Evolutionary conservation across 1,284 basidiomycete species (phyloP).

Genomic region (Ceratobasidium sp.): DNA sequence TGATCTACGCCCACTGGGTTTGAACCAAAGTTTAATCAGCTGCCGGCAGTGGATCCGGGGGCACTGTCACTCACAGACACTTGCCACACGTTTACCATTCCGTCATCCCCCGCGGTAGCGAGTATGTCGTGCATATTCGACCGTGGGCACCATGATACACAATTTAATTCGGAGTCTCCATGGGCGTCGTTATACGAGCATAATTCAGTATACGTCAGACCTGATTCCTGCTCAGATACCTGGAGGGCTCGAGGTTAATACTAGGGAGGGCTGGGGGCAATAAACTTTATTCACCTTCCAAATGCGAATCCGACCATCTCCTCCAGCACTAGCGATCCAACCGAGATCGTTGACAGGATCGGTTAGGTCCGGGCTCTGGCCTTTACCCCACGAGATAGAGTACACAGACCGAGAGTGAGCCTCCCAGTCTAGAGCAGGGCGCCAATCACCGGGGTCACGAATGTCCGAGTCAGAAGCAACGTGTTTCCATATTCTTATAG

Average conservation of each 20-base stretch:
- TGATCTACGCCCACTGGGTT: slow-evolving; percentile 21
- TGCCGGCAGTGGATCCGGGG: background rate
- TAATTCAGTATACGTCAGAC: slow-evolving; percentile 46
- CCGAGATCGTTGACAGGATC: slow-evolving; percentile 57
- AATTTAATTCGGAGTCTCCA: slow-evolving; percentile 67
- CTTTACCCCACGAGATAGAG: slow-evolving; percentile 78
- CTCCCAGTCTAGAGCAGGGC: slow-evolving; percentile 57
- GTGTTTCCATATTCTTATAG: slow-evolving; percentile 78
- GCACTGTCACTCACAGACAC: slow-evolving; percentile 39
- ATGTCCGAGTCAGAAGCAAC: slow-evolving; percentile 50
- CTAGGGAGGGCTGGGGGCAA: slow-evolving; percentile 1
- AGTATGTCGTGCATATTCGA: slow-evolving; percentile 56
- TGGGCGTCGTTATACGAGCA: slow-evolving; percentile 57
- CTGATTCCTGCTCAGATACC: slow-evolving; percentile 42
- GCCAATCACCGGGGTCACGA: slow-evolving; percentile 56
- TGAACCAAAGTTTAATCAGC: slow-evolving; percentile 7
- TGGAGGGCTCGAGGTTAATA: slow-evolving; percentile 46
- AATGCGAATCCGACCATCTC: slow-evolving; percentile 67
- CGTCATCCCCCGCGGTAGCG: slow-evolving; percentile 68
- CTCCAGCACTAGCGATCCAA: slow-evolving; percentile 64
- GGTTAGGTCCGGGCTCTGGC: slow-evolving; percentile 29
- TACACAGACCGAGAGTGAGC: slow-evolving; percentile 73
- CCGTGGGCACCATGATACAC: slow-evolving; percentile 62
- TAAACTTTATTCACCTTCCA: slow-evolving; percentile 57
- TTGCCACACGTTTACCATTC: slow-evolving; percentile 65